Evolutionary conservation across 345 rosid genomes (phyloP), one percentile per base, ranked within the genome.

Genomic region (Eutrema heterophyllum): DNA sequence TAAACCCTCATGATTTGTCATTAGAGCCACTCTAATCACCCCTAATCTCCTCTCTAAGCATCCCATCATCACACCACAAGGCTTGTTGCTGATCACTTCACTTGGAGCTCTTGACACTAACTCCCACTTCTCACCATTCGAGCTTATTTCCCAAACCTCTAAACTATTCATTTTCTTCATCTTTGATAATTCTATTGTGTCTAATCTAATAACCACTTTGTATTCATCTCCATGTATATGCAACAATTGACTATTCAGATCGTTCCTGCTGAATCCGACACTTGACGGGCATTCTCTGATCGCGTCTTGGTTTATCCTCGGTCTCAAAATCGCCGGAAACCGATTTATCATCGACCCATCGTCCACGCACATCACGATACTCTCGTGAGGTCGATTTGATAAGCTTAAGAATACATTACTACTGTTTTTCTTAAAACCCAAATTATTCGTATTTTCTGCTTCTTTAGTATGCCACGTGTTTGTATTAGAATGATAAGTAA

Each of bases 151-250:
- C 90, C 92, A 84, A 35, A 87, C 30, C 39, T 90, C 88, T 56
- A 90, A 57, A 1, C 72, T 71, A 2, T 57, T 72, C 64, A 60
- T 51, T 33, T 71, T 81, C 9, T 70, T 65, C 16, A 44, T 59
- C 36, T 71, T 49, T 13, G 55, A 68, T 56, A 15, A 7, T 1
- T 62, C 75, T 2, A 27, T 45, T 1, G 48, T 79, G 8, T 60
- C 69, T 26, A 86, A 82, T 76, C 84, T 78, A 9, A 85, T 52
- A 1, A 88, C 64, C 72, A 86, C 59, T 85, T 85, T 39, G 68
- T 85, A 80, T 30, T 88, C 90, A 51, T 88, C 96, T 27, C 96
- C 97, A 75, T 80, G 83, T 78, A 86, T 86, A 55, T 82, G 76
- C 18, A 75, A 60, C 69, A 70, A 1, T 41, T 77, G 77, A 57